Evolutionary conservation across 257 asterid species (phyloP).

Genomic region (Mitragyna speciosa): DNA sequence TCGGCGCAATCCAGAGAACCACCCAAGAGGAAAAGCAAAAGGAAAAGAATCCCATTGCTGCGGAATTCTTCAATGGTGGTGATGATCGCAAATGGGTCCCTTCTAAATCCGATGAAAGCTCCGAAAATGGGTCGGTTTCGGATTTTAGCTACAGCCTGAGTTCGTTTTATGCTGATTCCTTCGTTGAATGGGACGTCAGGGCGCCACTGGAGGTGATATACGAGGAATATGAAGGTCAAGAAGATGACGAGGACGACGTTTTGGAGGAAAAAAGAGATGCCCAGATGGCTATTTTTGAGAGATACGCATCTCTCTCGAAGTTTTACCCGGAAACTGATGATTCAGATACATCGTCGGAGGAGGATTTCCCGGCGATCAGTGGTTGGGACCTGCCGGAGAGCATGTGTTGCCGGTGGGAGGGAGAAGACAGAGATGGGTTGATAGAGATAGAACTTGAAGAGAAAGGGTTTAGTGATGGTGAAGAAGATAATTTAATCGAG

Average conservation of each 20-base stretch:
- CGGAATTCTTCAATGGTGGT: neutral
- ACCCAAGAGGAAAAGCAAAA: neutral
- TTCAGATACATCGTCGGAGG: slow-evolving; percentile 65
- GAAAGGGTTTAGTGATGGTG: slow-evolving; percentile 44
- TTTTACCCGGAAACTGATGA: slow-evolving; percentile 90
- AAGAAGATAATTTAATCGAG: slow-evolving; percentile 84
- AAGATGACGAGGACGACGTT: slow-evolving; percentile 32
- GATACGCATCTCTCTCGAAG: slow-evolving; percentile 64
- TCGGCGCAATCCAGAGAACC: slow-evolving; percentile 51
- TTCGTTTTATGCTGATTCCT: slow-evolving; percentile 28
- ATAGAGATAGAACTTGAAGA: slow-evolving; percentile 70
- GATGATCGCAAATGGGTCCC: slow-evolving; percentile 19
- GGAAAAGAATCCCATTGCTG: neutral
- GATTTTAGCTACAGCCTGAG: neutral
- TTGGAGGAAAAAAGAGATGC: slow-evolving; percentile 39
- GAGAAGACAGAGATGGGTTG: slow-evolving; percentile 63
- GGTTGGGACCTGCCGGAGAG: slow-evolving; percentile 48
- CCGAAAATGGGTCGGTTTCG: slow-evolving; percentile 5
- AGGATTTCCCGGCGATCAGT: slow-evolving; percentile 35
- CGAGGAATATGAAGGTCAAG: slow-evolving; percentile 69
- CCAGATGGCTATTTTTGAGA: slow-evolving; percentile 44
- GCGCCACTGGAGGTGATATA: slow-evolving; percentile 92
- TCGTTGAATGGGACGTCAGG: slow-evolving; percentile 80
- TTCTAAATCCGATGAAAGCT: neutral
- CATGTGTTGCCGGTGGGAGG: slow-evolving; percentile 54